Conservation (phyloP, 805 yeast genomes). For the Metschnikowia lochheadii region DNA sequence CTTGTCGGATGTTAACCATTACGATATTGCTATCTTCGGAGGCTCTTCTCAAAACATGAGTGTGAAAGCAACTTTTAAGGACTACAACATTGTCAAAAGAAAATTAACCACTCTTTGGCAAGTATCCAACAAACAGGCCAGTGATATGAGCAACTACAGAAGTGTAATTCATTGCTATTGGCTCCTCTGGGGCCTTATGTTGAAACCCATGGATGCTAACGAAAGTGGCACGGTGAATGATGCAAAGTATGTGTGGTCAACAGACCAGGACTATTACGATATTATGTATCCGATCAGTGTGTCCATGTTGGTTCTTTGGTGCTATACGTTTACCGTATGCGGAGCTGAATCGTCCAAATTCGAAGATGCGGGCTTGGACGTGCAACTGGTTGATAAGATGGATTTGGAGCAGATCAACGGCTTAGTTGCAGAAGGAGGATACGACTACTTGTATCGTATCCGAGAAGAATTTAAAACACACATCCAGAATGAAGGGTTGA, state of each 20-base stretch:
- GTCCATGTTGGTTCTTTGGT: slow-evolving; percentile 39
- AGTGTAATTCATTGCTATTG: slow-evolving; percentile 38
- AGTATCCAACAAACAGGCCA: slow-evolving; percentile 11
- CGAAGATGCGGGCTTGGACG: slow-evolving; percentile 12
- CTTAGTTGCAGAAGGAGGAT: slow-evolving; percentile 35
- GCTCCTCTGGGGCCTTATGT: slow-evolving; percentile 37
- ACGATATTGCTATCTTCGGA: slow-evolving; percentile 72
- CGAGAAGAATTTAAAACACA: slow-evolving; percentile 27
- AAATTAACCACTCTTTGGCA: slow-evolving; percentile 34
- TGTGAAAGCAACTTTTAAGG: slow-evolving; percentile 35
- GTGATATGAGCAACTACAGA: slow-evolving; percentile 30
- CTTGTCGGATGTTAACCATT: slow-evolving; percentile 60
- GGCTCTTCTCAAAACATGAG: slow-evolving; percentile 73
- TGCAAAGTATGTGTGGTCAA: slow-evolving; percentile 26
- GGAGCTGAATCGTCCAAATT: slow-evolving; percentile 30
- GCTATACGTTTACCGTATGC: slow-evolving; percentile 30
- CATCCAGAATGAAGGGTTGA: slow-evolving; percentile 4
- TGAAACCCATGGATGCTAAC: slow-evolving; percentile 20
- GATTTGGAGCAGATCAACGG: slow-evolving; percentile 21
- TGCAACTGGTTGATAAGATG: slow-evolving; percentile 14
- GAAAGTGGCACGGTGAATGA: slow-evolving; percentile 16
- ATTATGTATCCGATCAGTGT: slow-evolving; percentile 34
- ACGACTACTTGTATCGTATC: slow-evolving; percentile 32
- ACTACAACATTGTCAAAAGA: slow-evolving; percentile 29
- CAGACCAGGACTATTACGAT: slow-evolving; percentile 35